A percentile compares a stretch with the other conserved stretches of the same genome.
Conservation (phyloP, 306 rosid genomes). For the Vicia sativa region DNA sequence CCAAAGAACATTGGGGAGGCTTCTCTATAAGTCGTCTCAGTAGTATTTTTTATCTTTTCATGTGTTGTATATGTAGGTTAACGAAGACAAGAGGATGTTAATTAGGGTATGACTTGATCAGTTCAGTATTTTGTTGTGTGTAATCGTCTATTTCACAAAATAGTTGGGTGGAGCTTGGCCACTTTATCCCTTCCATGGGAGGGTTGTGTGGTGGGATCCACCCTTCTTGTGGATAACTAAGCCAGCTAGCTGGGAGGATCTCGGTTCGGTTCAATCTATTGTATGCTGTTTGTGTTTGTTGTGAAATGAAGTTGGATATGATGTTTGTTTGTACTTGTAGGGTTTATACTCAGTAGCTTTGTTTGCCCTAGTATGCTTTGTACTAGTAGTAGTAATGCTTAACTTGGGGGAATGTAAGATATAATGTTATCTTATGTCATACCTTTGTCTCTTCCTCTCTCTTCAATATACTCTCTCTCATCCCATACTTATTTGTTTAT, state of each 20-base stretch:
- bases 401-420: neutral
- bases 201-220: constrained; percentile 68
- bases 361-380: neutral
- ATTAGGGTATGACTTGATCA: neutral
- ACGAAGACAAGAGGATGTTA: no score
- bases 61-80: neutral
- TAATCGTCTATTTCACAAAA: neutral
- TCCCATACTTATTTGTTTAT: no score
- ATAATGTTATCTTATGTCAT: constrained; percentile 18
- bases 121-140: neutral
- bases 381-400: neutral
- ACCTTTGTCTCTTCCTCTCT: no score
- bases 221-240: constrained; percentile 39
- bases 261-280: neutral
- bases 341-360: neutral
- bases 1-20: constrained; percentile 36
- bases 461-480: no score
- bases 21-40: neutral
- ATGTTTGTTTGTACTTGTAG: neutral
- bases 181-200: constrained; percentile 32
- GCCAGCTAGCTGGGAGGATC: neutral
- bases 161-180: constrained; percentile 67
- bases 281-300: neutral
- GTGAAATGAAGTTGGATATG: neutral
- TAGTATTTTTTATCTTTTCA: no score